Evolutionary conservation across 768 basidiomycete species (phyloP).

Genomic region (Paxillus ammoniavirescens): DNA sequence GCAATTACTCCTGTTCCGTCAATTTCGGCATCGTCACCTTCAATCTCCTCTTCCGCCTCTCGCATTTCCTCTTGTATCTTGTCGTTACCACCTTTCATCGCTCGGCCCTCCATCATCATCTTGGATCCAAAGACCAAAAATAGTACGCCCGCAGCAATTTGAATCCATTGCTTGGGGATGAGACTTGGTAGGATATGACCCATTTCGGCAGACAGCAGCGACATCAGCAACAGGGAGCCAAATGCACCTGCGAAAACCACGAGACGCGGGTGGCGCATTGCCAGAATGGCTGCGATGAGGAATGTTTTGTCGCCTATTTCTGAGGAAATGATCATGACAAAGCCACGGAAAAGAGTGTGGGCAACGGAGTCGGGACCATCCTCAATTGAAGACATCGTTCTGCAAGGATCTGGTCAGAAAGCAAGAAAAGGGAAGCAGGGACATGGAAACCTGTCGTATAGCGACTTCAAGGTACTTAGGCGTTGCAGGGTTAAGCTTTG

Average conservation of each 20-base stretch:
- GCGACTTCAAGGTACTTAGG: neutral
- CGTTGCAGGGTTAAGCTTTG: neutral
- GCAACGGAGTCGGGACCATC: constrained; percentile 9
- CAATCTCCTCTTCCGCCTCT: constrained; percentile 94
- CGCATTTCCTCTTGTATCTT: constrained; percentile 94
- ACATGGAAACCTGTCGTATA: constrained; percentile 2
- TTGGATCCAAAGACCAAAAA: constrained; percentile 90
- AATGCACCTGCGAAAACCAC: constrained; percentile 90
- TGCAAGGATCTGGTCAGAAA: constrained; percentile 5
- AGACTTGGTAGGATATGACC: constrained; percentile 87
- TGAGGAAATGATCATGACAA: constrained; percentile 88
- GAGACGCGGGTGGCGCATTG: constrained; percentile 87
- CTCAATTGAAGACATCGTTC: constrained; percentile 17
- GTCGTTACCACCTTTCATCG: constrained; percentile 74
- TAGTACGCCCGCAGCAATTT: constrained; percentile 70
- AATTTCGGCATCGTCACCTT: constrained; percentile 64
- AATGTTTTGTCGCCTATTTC: constrained; percentile 97
- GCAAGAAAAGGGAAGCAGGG: neutral
- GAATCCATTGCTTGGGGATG: constrained; percentile 69
- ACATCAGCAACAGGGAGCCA: constrained; percentile 88
- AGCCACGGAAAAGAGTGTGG: constrained; percentile 71
- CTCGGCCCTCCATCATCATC: constrained; percentile 83
- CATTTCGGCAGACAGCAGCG: constrained; percentile 88
- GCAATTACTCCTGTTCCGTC: constrained; percentile 39
- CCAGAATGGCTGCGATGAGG: constrained; percentile 84